phyloP scores from a whole-genome alignment of 495 filamentous ascomycete genomes.

The Penicillium parvum region DNA sequence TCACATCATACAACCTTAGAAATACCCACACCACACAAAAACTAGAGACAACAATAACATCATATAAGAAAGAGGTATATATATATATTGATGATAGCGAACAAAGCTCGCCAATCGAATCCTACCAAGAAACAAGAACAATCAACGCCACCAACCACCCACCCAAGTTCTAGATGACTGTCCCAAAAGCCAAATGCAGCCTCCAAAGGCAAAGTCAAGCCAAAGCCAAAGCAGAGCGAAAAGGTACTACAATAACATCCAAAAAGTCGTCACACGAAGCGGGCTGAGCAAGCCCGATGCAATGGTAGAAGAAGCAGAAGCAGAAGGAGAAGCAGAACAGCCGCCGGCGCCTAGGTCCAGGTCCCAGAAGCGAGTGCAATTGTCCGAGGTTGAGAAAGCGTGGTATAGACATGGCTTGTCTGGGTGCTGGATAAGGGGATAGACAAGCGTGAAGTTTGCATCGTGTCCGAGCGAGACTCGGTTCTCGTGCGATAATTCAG shows the following conservation, averaged over 20 bases:
- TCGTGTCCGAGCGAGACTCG: not conserved
- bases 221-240: conserved; percentile 5
- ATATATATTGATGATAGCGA: conserved; percentile 6
- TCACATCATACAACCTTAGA: too few species aligned
- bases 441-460: not conserved
- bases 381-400: too few species aligned
- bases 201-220: conserved; percentile 6
- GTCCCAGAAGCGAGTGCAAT: too few species aligned
- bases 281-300: conserved; percentile 14
- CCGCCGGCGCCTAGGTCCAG: too few species aligned
- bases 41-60: conserved; percentile 1
- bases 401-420: not conserved
- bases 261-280: conserved; percentile 17
- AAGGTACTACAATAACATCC: conserved; percentile 7
- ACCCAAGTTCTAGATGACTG: conserved; percentile 18
- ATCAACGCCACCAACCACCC: conserved; percentile 20
- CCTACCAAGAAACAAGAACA: conserved; percentile 1
- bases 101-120: conserved; percentile 2
- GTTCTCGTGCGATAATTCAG: too few species aligned
- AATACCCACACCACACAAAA: too few species aligned
- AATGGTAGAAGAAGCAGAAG: conserved; percentile 5
- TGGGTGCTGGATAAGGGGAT: not conserved
- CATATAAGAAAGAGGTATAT: not conserved
- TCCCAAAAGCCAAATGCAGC: conserved; percentile 17
- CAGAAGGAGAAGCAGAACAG: too few species aligned